phyloP scores from a whole-genome alignment of 306 rosid species.

The Quercus rubra region DNA sequence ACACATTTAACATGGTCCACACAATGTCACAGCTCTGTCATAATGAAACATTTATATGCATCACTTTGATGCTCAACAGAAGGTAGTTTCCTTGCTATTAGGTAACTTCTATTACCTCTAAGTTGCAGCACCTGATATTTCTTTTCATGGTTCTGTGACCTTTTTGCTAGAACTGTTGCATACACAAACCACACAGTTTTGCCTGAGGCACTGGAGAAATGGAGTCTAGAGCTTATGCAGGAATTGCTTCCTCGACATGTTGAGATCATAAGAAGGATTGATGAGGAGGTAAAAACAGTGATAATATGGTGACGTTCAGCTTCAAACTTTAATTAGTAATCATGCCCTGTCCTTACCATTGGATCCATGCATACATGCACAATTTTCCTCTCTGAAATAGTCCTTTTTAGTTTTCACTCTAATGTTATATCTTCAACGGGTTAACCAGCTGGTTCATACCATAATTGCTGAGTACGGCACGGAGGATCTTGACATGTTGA shows the following conservation, averaged over 20 bases:
- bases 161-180: conserved; percentile 73
- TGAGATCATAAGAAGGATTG: conserved; percentile 83
- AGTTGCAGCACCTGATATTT: neutral
- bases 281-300: conserved; percentile 71
- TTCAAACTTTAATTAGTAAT: neutral
- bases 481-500: conserved; percentile 51
- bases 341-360: neutral
- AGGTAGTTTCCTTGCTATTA: neutral
- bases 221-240: conserved; percentile 92
- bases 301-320: neutral
- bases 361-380: neutral
- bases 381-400: neutral
- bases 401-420: neutral
- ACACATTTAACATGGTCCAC: neutral
- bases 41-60: neutral
- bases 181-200: conserved; percentile 97
- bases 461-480: conserved; percentile 73
- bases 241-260: conserved; percentile 91
- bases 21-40: neutral
- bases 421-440: neutral
- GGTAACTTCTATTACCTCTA: neutral
- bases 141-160: neutral
- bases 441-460: conserved; percentile 58
- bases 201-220: conserved; percentile 98
- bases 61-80: neutral